A percentile compares a stretch with the other conserved stretches of the same genome.
phyloP scores from a whole-genome alignment of 164 flowering plant species.

The Nymphaea colorata region DNA sequence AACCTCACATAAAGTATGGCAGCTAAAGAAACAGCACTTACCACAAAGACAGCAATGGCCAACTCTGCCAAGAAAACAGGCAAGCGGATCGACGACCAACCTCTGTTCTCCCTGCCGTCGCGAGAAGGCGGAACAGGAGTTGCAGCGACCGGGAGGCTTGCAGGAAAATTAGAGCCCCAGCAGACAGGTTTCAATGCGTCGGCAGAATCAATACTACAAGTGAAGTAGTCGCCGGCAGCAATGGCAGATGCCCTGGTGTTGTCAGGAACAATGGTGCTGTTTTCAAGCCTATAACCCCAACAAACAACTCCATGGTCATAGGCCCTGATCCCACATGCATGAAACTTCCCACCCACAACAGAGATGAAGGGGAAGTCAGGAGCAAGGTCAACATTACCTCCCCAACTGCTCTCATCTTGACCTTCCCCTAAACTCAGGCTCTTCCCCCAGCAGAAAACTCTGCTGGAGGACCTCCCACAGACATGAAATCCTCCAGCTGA shows the following conservation, averaged over 20 bases:
- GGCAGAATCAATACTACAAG: conserved; percentile 64
- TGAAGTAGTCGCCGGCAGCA: conserved; percentile 90
- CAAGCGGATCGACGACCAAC: conserved; percentile 56
- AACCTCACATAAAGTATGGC: conserved; percentile 63
- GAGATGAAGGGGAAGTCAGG: conserved; percentile 53
- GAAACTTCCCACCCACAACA: conserved; percentile 81
- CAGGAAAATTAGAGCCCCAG: conserved; percentile 82
- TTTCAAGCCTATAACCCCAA: conserved; percentile 63
- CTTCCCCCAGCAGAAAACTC: conserved; percentile 78
- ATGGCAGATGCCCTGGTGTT: conserved; percentile 47
- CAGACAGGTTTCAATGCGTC: conserved; percentile 53
- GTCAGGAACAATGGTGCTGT: conserved; percentile 52
- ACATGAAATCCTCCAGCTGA: conserved; percentile 95
- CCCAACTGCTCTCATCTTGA: conserved; percentile 17
- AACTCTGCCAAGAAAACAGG: conserved; percentile 69
- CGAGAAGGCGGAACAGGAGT: not conserved
- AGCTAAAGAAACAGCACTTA: conserved; percentile 34
- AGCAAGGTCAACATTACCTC: conserved; percentile 43
- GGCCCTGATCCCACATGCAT: conserved; percentile 81
- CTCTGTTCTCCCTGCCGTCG: conserved; percentile 15
- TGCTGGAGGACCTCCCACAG: conserved; percentile 36
- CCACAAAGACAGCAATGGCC: conserved; percentile 51
- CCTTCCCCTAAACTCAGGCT: conserved; percentile 40
- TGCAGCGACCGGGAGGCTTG: conserved; percentile 38
- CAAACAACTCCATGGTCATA: conserved; percentile 52